Conservation (phyloP, 345 rosid species). For the Salix caprea region DNA sequence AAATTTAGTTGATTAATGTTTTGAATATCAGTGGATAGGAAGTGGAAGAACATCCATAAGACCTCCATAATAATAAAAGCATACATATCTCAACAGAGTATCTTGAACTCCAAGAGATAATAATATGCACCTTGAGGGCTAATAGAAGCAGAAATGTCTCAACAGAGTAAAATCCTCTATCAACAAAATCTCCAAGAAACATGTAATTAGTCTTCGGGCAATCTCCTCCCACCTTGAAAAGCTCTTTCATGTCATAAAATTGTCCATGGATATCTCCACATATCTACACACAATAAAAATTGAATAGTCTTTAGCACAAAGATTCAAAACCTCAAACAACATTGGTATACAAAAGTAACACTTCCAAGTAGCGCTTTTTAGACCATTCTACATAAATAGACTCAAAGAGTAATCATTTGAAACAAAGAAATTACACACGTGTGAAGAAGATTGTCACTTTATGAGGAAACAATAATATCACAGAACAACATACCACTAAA, state of each 20-base stretch:
- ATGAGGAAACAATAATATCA: neutral
- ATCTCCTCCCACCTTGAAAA: constrained; percentile 91
- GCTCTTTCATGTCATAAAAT: constrained; percentile 97
- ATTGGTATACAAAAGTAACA: neutral
- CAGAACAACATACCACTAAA: neutral
- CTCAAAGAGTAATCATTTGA: neutral
- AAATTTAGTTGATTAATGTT: neutral
- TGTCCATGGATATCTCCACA: constrained; percentile 99
- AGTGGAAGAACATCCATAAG: neutral
- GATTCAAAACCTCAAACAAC: neutral
- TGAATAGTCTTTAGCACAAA: neutral
- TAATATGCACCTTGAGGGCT: constrained; percentile 69
- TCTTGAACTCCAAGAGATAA: neutral
- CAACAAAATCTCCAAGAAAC: constrained; percentile 98
- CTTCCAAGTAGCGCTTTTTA: neutral
- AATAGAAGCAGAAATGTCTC: constrained; percentile 92
- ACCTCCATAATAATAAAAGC: neutral
- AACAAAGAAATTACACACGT: neutral
- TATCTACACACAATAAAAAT: constrained; percentile 40
- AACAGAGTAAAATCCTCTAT: constrained; percentile 91
- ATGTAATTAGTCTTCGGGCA: constrained; percentile 94
- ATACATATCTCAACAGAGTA: neutral
- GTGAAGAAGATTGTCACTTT: neutral
- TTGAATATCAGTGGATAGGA: neutral
- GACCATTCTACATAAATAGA: neutral